Conservation (phyloP, 192 early-diverging fungal genomes). For the Backusella luteola region DNA sequence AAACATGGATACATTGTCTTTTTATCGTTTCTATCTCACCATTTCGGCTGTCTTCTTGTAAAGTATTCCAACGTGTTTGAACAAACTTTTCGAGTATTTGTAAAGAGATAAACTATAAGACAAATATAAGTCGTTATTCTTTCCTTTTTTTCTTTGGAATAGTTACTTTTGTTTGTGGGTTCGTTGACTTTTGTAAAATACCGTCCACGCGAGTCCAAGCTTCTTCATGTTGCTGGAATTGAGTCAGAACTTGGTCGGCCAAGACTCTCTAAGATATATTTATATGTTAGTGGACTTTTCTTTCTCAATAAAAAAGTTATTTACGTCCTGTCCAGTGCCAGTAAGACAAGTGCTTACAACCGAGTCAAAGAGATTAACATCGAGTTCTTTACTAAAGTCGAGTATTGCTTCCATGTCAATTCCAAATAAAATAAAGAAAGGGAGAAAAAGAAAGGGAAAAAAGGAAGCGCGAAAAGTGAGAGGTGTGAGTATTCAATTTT, state of each 20-base stretch:
- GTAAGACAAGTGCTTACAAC: conserved; percentile 83
- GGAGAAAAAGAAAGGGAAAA: background rate
- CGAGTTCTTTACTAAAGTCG: conserved; percentile 87
- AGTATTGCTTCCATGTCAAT: conserved; percentile 61
- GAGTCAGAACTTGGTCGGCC: conserved; percentile 83
- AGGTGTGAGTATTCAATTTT: background rate
- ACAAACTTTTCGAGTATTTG: conserved; percentile 92
- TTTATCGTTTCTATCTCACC: conserved; percentile 42
- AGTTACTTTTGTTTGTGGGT: conserved; percentile 74
- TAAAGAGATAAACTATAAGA: conserved; percentile 65
- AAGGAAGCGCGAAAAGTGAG: background rate
- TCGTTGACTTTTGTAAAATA: conserved; percentile 81
- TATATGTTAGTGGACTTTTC: background rate
- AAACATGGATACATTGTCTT: background rate
- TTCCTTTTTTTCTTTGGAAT: background rate
- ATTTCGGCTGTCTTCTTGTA: conserved; percentile 77
- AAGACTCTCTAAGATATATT: conserved; percentile 66
- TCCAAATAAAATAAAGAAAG: background rate
- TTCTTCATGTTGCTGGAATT: conserved; percentile 94
- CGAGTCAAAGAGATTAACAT: conserved; percentile 82
- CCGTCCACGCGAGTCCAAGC: conserved; percentile 94
- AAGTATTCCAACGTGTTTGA: conserved; percentile 96
- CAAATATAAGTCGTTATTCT: background rate
- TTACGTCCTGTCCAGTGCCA: conserved; percentile 66
- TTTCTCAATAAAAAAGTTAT: background rate